Evolutionary conservation across 2,329 filamentous ascomycete genomes (phyloP).

Genomic region (Blastomyces parvus): DNA sequence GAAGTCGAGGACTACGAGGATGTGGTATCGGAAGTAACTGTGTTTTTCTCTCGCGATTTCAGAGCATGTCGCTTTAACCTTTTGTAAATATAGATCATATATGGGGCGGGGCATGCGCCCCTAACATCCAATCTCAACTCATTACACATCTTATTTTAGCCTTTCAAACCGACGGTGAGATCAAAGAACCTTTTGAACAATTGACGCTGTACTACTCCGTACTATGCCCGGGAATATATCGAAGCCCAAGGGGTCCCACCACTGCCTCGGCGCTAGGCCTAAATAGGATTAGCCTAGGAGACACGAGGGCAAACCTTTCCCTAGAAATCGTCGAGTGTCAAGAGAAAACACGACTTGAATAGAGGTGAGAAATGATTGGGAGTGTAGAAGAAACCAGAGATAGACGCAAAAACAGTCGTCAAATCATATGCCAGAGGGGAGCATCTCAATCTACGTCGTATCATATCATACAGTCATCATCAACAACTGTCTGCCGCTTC

Average conservation of each 20-base stretch:
- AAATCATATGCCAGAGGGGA: not conserved
- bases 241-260: too few species aligned
- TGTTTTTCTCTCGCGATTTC: not conserved
- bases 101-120: not conserved
- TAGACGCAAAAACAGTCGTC: not conserved
- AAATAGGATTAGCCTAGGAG: not conserved
- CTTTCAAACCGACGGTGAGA: not conserved
- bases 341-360: not conserved
- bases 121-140: not conserved
- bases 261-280: not conserved
- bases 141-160: not conserved
- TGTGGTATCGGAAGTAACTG: constrained; percentile 41
- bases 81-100: not conserved
- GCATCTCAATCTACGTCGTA: not conserved
- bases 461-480: not conserved
- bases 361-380: not conserved
- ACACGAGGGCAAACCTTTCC: too few species aligned
- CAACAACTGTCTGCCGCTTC: constrained; percentile 17
- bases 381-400: not conserved
- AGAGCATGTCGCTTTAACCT: not conserved
- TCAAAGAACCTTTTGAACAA: not conserved
- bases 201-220: not conserved
- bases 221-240: too few species aligned
- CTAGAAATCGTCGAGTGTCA: too few species aligned
- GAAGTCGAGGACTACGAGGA: constrained; percentile 40